Evolutionary conservation across 129 eudicot genomes (phyloP).

Genomic region (Flaveria linearis): DNA sequence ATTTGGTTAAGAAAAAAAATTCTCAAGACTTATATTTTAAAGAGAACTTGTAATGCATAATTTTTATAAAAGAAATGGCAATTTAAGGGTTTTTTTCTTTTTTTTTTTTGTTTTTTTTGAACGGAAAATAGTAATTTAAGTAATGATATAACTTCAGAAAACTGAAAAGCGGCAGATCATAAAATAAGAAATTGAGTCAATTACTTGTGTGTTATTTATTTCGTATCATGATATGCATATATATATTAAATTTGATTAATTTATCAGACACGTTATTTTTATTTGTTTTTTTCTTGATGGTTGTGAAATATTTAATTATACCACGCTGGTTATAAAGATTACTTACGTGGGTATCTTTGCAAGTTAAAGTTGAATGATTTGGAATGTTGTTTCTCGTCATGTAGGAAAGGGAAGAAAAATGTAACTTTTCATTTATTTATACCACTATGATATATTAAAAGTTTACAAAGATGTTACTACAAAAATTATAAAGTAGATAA

Average conservation of each 20-base stretch:
- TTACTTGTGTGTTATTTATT: not conserved
- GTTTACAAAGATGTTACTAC: too few relatives aligned
- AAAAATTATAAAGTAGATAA: too few relatives aligned
- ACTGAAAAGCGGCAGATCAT: conserved; percentile 16
- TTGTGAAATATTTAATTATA: not conserved
- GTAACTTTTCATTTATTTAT: too few relatives aligned
- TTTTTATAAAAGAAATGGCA: not conserved
- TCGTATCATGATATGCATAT: too few relatives aligned
- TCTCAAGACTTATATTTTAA: not conserved
- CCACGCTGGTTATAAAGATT: conserved; percentile 20
- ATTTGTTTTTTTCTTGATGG: not conserved
- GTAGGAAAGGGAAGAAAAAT: not conserved
- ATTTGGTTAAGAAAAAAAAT: not conserved
- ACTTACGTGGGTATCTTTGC: conserved; percentile 33
- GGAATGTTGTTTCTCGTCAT: conserved; percentile 25
- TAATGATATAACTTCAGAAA: conserved; percentile 14
- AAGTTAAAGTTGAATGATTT: conserved; percentile 16
- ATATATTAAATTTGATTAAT: too few relatives aligned
- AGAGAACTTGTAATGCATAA: not conserved
- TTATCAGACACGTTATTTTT: not conserved
- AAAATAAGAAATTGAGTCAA: not conserved
- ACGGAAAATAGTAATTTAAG: not conserved
- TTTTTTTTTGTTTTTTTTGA: too few relatives aligned
- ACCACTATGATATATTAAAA: too few relatives aligned
- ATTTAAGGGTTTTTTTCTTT: not conserved